These are phyloP conservation scores for Effrenium voratum DNA, from an alignment of 73 alveolate genomes.

Conservation along the genomic window DNA sequence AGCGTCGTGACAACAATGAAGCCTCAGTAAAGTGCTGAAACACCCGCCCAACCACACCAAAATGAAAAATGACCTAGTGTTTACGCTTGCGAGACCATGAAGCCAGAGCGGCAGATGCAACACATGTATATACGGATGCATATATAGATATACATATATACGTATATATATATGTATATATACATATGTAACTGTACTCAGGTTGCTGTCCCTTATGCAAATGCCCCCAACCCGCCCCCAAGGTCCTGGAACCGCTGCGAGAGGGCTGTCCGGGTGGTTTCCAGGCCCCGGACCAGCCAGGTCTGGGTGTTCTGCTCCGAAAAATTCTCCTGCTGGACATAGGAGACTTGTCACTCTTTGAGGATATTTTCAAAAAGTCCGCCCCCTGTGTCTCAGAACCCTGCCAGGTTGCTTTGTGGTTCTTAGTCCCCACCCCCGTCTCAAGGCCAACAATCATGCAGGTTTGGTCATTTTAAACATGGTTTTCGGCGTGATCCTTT, in stretches of 20 bases:
- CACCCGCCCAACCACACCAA: neutral
- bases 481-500: too few relatives aligned
- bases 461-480: too few relatives aligned
- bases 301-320: slow-evolving; percentile 72
- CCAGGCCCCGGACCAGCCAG: slow-evolving; percentile 76
- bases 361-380: too few relatives aligned
- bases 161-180: neutral
- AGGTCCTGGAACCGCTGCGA: slow-evolving; percentile 18
- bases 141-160: neutral
- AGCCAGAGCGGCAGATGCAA: neutral
- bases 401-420: neutral
- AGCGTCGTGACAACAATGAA: neutral
- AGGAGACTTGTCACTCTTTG: too few relatives aligned
- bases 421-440: neutral
- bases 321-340: slow-evolving; percentile 51
- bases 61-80: neutral
- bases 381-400: neutral
- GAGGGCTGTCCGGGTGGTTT: neutral
- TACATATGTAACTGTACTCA: neutral
- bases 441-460: too few relatives aligned
- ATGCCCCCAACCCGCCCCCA: neutral
- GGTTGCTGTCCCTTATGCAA: neutral
- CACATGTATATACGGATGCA: neutral
- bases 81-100: neutral
- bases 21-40: neutral